phyloP scores from a whole-genome alignment of 345 rosid genomes.

The Camelina neglecta region DNA sequence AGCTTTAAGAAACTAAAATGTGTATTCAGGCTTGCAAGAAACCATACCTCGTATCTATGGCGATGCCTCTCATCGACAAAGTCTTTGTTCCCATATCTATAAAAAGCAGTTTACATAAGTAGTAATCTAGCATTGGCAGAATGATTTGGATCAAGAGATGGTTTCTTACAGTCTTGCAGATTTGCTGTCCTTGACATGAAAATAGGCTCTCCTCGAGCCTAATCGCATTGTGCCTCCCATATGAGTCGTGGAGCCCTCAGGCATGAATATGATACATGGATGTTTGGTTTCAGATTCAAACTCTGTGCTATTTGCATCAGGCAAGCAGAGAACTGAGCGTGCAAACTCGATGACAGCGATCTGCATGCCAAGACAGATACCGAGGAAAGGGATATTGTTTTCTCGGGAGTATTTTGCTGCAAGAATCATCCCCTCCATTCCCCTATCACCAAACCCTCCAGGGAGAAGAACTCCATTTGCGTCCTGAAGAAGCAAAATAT shows the following conservation, averaged over 20 bases:
- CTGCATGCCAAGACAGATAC: slow-evolving; percentile 97
- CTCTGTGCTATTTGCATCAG: slow-evolving; percentile 88
- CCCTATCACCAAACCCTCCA: slow-evolving; percentile 97
- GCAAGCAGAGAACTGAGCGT: slow-evolving; percentile 65
- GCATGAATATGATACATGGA: slow-evolving; percentile 94
- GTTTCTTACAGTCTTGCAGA: slow-evolving; percentile 77
- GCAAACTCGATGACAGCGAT: slow-evolving; percentile 90
- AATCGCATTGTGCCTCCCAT: slow-evolving; percentile 97
- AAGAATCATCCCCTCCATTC: slow-evolving; percentile 85
- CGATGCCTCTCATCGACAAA: slow-evolving; percentile 88
- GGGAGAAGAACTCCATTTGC: slow-evolving; percentile 90
- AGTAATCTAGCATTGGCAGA: background rate
- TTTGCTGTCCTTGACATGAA: slow-evolving; percentile 63
- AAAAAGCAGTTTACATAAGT: slow-evolving; percentile 36
- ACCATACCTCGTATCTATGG: slow-evolving; percentile 85
- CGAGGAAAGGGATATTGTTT: slow-evolving; percentile 77
- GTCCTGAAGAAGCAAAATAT: slow-evolving; percentile 48
- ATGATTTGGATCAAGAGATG: background rate
- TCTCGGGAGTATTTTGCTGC: slow-evolving; percentile 91
- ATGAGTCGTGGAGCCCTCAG: slow-evolving; percentile 92
- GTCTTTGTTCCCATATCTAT: slow-evolving; percentile 72
- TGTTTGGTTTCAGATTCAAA: slow-evolving; percentile 63
- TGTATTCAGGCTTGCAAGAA: slow-evolving; percentile 21
- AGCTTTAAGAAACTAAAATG: slow-evolving; percentile 43
- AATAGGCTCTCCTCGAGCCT: slow-evolving; percentile 81